phyloP scores from a whole-genome alignment of 176 grass and related monocot genomes.

The Themeda triandra region DNA sequence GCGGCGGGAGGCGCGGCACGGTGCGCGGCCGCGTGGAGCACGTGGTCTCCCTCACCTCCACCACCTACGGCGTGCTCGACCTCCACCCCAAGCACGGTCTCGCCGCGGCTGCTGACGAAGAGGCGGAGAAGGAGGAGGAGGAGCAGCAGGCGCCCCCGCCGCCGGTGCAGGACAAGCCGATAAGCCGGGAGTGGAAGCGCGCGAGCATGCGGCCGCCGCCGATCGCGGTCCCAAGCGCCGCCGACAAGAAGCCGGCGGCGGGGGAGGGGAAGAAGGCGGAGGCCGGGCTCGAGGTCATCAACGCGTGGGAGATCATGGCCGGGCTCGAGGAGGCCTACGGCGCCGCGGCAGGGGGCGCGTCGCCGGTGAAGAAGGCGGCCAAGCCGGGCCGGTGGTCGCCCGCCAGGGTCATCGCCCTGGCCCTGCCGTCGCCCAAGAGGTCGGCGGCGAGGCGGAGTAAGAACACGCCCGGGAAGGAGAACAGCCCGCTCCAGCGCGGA shows the following conservation, averaged over 20 bases:
- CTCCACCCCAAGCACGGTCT: slow-evolving; percentile 44
- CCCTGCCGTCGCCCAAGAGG: slow-evolving; percentile 55
- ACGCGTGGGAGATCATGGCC: slow-evolving; percentile 90
- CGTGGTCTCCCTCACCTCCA: slow-evolving; percentile 91
- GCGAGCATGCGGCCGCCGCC: slow-evolving; percentile 41
- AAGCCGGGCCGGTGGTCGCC: slow-evolving; percentile 65
- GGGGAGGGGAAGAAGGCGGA: slow-evolving; percentile 23
- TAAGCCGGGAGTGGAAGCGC: slow-evolving; percentile 58
- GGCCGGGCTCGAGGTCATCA: slow-evolving; percentile 72
- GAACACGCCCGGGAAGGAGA: slow-evolving; percentile 74
- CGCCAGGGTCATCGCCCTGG: slow-evolving; percentile 40
- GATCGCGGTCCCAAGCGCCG: slow-evolving; percentile 35
- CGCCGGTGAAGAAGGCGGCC: slow-evolving; percentile 64
- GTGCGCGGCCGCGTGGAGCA: slow-evolving; percentile 55
- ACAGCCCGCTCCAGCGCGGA: slow-evolving; percentile 63
- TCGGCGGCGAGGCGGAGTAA: slow-evolving; percentile 30
- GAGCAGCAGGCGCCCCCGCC: not conserved
- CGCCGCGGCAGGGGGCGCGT: slow-evolving; percentile 22
- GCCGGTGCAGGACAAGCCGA: slow-evolving; percentile 55
- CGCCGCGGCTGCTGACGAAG: not conserved
- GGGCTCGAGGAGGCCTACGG: slow-evolving; percentile 55
- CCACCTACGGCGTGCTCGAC: slow-evolving; percentile 86
- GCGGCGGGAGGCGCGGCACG: slow-evolving; percentile 29
- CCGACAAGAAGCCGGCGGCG: slow-evolving; percentile 28
- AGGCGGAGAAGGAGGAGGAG: not conserved